Evolutionary conservation across 176 grass and related monocot species (phyloP).

Genomic region (Calamus simplicifolius): DNA sequence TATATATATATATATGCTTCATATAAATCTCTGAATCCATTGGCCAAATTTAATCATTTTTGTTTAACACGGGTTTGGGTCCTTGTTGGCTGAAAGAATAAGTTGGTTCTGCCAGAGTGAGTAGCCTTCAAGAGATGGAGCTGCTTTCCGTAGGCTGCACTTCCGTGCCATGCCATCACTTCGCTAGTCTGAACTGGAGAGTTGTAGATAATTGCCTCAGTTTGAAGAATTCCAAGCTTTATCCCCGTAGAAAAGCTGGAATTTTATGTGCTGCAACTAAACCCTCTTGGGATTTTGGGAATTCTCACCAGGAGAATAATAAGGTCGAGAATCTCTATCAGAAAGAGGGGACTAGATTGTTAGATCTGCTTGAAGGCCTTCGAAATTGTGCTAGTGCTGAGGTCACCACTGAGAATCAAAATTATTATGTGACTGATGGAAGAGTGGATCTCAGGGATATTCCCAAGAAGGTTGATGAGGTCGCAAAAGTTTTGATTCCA

Average conservation of each 20-base stretch:
- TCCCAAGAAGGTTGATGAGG: constrained; percentile 24
- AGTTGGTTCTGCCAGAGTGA: too few species aligned
- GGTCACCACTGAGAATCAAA: constrained; percentile 11
- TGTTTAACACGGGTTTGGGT: too few species aligned
- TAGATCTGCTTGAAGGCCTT: constrained; percentile 5
- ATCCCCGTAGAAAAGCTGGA: constrained; percentile 23
- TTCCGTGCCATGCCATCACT: constrained; percentile 45
- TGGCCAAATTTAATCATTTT: too few species aligned
- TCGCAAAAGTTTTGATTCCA: constrained; percentile 48
- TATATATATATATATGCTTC: too few species aligned
- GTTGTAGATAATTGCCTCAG: constrained; percentile 15
- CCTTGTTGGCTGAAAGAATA: too few species aligned
- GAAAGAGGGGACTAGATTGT: constrained; percentile 10
- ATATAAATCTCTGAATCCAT: too few species aligned
- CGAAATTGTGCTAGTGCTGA: constrained; percentile 12
- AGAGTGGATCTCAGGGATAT: constrained; percentile 31
- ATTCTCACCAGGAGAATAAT: not conserved
- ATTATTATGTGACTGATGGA: constrained; percentile 31
- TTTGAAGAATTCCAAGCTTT: constrained; percentile 13
- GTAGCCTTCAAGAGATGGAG: constrained; percentile 29
- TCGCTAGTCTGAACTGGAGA: constrained; percentile 27
- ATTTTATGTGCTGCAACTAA: constrained; percentile 29
- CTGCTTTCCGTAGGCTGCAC: constrained; percentile 50
- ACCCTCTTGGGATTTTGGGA: not conserved
- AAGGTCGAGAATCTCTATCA: not conserved